phyloP scores from a whole-genome alignment of 2,329 filamentous ascomycete genomes.

The Didymella keratinophila region DNA sequence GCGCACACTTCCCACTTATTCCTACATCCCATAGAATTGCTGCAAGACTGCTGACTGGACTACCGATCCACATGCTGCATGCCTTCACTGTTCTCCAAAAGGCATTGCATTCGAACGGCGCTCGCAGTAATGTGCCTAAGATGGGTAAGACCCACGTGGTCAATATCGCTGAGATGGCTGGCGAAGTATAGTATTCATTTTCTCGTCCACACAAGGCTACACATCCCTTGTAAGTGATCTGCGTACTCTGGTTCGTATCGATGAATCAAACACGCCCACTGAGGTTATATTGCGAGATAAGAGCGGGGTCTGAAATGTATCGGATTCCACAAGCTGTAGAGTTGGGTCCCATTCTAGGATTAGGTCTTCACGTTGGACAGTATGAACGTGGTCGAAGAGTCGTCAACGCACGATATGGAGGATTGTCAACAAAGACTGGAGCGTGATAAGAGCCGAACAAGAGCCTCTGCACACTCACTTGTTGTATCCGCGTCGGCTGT shows the following conservation, averaged over 20 bases:
- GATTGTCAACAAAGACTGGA: too few relatives aligned
- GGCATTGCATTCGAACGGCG: slow-evolving; percentile 50
- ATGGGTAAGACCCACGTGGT: slow-evolving; percentile 51
- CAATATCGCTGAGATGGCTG: slow-evolving; percentile 37
- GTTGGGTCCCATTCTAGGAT: slow-evolving; percentile 18
- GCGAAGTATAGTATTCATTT: slow-evolving; percentile 43
- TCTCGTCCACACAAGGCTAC: slow-evolving; percentile 40
- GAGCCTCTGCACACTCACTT: too few relatives aligned
- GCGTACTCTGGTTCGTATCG: slow-evolving; percentile 23
- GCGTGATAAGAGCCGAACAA: not conserved
- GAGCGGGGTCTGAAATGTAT: slow-evolving; percentile 23
- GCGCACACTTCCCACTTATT: slow-evolving; percentile 45
- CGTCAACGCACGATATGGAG: too few relatives aligned
- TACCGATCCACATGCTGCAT: slow-evolving; percentile 44
- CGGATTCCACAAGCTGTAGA: slow-evolving; percentile 28
- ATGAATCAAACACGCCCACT: slow-evolving; percentile 22
- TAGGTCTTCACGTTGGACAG: too few relatives aligned
- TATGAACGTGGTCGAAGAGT: too few relatives aligned
- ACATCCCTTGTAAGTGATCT: slow-evolving; percentile 43
- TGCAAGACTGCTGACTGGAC: slow-evolving; percentile 42
- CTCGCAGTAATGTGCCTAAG: slow-evolving; percentile 47
- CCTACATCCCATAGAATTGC: slow-evolving; percentile 49
- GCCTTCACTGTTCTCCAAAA: slow-evolving; percentile 46
- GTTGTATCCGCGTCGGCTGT: too few relatives aligned
- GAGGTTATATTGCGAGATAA: slow-evolving; percentile 29